Percentiles rank a stretch among this genome's conserved stretches.
Evolutionary conservation across 768 basidiomycete species (phyloP).

Genomic region (Termitomyces sp.): DNA sequence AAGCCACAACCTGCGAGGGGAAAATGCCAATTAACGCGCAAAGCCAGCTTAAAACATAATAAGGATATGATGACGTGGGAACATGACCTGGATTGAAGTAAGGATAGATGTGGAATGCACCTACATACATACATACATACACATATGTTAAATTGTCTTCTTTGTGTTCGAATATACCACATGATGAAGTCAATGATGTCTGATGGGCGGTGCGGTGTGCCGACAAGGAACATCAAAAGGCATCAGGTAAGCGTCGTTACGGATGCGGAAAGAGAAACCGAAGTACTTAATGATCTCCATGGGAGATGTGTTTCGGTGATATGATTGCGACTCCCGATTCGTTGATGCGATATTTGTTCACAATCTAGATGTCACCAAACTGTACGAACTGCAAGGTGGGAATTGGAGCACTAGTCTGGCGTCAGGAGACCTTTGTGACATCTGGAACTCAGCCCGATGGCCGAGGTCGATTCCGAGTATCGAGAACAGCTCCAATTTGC

Average conservation of each 20-base stretch:
- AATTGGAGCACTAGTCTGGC: neutral
- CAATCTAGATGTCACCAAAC: neutral
- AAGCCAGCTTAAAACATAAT: neutral
- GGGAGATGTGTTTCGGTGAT: constrained; percentile 11
- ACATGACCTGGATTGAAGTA: neutral
- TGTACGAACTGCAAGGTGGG: constrained; percentile 3
- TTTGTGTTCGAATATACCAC: neutral
- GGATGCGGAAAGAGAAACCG: neutral
- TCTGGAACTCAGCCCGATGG: constrained; percentile 12
- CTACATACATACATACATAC: neutral
- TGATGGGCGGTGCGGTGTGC: constrained; percentile 12
- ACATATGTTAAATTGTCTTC: neutral
- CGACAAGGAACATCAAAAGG: neutral
- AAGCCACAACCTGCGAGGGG: neutral
- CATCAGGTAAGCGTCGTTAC: neutral
- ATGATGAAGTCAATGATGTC: constrained; percentile 9
- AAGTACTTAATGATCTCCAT: constrained; percentile 7
- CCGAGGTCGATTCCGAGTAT: constrained; percentile 1
- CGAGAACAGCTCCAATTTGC: neutral
- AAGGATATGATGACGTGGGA: neutral
- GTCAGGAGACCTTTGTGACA: constrained; percentile 11
- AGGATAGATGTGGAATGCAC: neutral
- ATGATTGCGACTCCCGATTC: constrained; percentile 10
- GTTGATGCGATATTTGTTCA: neutral
- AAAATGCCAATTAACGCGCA: neutral